These are phyloP conservation scores for Ramaria sp. DNA, from an alignment of 768 basidiomycete species.

Conservation along the genomic window DNA sequence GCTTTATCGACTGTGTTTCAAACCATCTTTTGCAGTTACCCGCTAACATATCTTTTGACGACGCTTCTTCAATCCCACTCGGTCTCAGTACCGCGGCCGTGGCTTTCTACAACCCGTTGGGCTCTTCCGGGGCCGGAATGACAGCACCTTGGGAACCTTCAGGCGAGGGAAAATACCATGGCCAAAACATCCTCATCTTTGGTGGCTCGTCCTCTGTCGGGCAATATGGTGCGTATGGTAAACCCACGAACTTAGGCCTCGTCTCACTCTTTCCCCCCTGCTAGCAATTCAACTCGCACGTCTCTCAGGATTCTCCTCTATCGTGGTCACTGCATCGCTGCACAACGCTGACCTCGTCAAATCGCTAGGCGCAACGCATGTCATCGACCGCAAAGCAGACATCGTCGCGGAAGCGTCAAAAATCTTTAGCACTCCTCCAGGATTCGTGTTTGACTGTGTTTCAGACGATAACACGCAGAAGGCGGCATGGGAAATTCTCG, in stretches of 20 bases:
- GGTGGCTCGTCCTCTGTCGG: conserved; percentile 20
- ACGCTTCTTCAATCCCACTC: conserved; percentile 39
- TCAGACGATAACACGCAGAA: too few species aligned
- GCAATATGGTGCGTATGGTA: conserved; percentile 17
- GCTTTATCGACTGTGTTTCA: too few species aligned
- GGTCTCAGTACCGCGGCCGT: conserved; percentile 36
- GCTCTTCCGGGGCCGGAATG: too few species aligned
- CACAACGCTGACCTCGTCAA: conserved; percentile 22
- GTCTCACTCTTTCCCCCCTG: not conserved
- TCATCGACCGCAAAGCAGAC: conserved; percentile 16
- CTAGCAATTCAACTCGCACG: conserved; percentile 30
- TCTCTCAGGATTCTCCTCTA: conserved; percentile 29
- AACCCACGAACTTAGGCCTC: not conserved
- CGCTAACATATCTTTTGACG: conserved; percentile 32
- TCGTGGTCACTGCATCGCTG: conserved; percentile 28
- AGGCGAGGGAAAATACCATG: conserved; percentile 7
- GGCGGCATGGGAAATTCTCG: too few species aligned
- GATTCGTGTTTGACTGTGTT: too few species aligned
- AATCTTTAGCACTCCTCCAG: too few species aligned
- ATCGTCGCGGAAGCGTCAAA: too few species aligned
- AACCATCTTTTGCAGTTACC: conserved; percentile 29
- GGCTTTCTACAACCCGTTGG: conserved; percentile 34
- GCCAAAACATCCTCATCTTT: conserved; percentile 17
- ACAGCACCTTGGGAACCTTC: not conserved
- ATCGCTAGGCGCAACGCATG: conserved; percentile 28